These are phyloP conservation scores for Trichoderma pleuroti DNA, from an alignment of 2,329 filamentous ascomycete species.

Conservation along the genomic window DNA sequence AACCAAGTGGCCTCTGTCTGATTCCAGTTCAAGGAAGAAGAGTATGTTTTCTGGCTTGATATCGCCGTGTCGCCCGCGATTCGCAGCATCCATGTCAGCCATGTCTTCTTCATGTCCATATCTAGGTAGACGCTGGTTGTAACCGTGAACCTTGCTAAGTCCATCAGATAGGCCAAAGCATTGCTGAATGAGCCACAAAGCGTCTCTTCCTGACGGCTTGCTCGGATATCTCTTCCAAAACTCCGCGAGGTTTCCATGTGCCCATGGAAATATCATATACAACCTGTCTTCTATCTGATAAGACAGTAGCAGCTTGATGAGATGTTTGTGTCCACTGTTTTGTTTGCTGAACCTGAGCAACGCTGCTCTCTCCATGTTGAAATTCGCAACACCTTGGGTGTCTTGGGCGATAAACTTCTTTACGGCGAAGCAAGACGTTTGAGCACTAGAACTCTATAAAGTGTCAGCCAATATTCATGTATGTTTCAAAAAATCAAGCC, in stretches of 20 bases:
- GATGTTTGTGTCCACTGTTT: neutral
- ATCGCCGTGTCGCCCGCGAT: neutral
- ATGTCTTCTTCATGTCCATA: neutral
- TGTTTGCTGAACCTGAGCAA: neutral
- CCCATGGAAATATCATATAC: neutral
- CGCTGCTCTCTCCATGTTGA: neutral
- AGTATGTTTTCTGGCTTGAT: conserved; percentile 1
- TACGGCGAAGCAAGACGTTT: neutral
- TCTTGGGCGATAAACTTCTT: neutral
- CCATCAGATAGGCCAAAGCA: neutral
- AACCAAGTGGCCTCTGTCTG: neutral
- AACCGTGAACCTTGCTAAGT: neutral
- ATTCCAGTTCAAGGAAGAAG: neutral
- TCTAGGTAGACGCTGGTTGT: neutral
- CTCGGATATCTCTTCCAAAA: neutral
- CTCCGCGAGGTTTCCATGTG: neutral
- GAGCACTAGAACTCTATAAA: neutral
- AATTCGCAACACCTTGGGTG: neutral
- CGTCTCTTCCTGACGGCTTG: neutral
- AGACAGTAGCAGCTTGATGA: neutral
- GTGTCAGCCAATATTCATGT: neutral
- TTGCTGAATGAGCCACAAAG: neutral
- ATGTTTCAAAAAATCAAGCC: neutral
- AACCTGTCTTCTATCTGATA: neutral
- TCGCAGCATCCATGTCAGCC: neutral